Percentiles rank a stretch among this genome's conserved stretches.
These are phyloP conservation scores for Leptomonas seymouri DNA, from an alignment of 208 protist species.

Conservation along the genomic window DNA sequence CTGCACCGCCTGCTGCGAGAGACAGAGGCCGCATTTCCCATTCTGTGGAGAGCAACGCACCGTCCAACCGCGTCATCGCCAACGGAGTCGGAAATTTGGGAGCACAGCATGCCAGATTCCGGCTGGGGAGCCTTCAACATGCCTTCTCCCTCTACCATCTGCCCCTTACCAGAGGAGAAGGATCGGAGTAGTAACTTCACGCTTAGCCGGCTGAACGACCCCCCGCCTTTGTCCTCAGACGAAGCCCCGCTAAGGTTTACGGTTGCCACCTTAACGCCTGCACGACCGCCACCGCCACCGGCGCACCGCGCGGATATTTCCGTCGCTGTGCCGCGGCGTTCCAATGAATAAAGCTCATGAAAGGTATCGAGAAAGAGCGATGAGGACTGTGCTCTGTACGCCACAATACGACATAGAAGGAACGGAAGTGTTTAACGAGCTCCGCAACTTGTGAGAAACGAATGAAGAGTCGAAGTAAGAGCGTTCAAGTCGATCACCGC, in stretches of 20 bases:
- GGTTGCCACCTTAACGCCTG: conserved; percentile 3
- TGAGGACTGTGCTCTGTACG: too few relatives aligned
- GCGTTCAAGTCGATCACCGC: too few relatives aligned
- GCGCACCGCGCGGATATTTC: not conserved
- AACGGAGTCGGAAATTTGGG: not conserved
- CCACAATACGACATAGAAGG: too few relatives aligned
- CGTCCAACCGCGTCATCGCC: not conserved
- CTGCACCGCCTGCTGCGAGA: conserved; percentile 20
- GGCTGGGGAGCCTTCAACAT: not conserved
- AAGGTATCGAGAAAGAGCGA: too few relatives aligned
- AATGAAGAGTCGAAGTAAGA: too few relatives aligned
- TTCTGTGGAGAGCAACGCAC: conserved; percentile 6
- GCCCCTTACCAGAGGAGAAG: not conserved
- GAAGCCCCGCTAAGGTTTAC: not conserved
- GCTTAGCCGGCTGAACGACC: not conserved
- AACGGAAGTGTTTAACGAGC: too few relatives aligned
- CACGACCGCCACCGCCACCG: conserved; percentile 3
- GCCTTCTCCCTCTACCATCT: conserved; percentile 2
- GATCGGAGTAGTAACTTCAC: not conserved
- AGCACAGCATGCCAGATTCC: not conserved
- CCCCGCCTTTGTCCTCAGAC: not conserved
- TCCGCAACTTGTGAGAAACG: too few relatives aligned
- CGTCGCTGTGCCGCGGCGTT: not conserved
- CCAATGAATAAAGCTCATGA: too few relatives aligned
- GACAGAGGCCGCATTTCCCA: conserved; percentile 16